Base-by-base conservation (phyloP, 2,329 filamentous ascomycete species). In the Clarireedia monteithiana region DNA sequence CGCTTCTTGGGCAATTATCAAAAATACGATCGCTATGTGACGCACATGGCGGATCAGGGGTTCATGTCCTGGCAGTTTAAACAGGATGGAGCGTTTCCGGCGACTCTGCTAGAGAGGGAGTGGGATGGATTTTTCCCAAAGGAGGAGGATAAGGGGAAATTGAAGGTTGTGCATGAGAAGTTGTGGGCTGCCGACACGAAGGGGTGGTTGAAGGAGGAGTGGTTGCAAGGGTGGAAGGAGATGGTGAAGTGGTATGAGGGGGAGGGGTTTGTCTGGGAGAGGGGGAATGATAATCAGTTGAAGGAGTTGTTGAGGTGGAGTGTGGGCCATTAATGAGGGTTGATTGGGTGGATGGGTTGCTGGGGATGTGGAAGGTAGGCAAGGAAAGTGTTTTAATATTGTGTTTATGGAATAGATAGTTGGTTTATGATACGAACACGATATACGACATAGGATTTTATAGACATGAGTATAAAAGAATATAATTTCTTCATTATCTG, bases 131-230 rank as follows among this genome's bases (percentile, higher is more conserved):
- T 55, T n/a, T 55, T 50, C 20, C 53, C 53, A 4, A 48, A 45
- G 6, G 47, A 50, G n/a, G 48, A 51, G 2, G 53, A 55, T n/a
- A 30, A n/a, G 12, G 53, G 46, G 6, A 40, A 39, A 6, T 17
- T 55, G 39, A 55, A 55, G 38, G 48, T 55, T 3, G 48, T 55
- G 20, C 53, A 55, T 55, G 53, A 55, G 38, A 51, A 55, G 30
- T 39, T 55, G 40, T 55, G 53, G 53, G 48, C 48, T 12, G 5
- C 7, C 34, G 23, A 20, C 6, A 27, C 23, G 44, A 26, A 24
- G 44, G 52, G 52, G 2, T 54, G 52, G 52, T 38, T 54, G 14
- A 15, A 30, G 23, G 36, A 54, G 24, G 52, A 54, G 36, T 54
- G 52, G 52, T 9, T 26, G n/a, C 20, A 24, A 1, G 52, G 45